Base-by-base conservation (phyloP, 768 basidiomycete species). In the Lanmaoa pseudosensibilis region DNA sequence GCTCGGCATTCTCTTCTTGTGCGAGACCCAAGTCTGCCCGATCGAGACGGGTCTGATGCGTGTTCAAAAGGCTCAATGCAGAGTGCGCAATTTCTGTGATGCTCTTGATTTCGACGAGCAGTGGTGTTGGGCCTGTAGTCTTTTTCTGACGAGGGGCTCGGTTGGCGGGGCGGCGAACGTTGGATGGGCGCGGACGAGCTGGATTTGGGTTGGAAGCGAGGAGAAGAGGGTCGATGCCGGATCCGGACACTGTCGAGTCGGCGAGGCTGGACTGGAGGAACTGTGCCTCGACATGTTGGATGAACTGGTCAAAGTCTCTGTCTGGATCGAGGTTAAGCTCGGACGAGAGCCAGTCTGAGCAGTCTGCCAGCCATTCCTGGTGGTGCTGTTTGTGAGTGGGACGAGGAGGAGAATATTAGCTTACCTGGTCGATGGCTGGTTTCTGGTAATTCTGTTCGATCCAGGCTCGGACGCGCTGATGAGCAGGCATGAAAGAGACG, bases 81-180 rank as follows among this genome's bases (percentile, higher is more conserved):
- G 93, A 93, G 43, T 82, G 75, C 0, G 87, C 91, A 21, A 97
- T 86, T 54, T 98, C 95, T 18, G 84, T 90, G n/a, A 96, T 81
- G 15, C 82, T 78, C 18, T 76, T 72, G 27, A 97, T 80, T 65
- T 97, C 88, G 11, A 94, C 87, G 37, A 92, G 82, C 33, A 90
- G 72, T 1, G 87, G 83, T 21, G 47, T 58, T 7, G 75, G 58
- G 7, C 79, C 78, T 2, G 64, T 63, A 15, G 76, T 57, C 48
- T 43, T 47, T 53, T 44, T 66, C 52, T 54, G 62, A 16, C 49
- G 67, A 15, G 50, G 46, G 1, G 50, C 50, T 34, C 16, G 49
- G 8, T 41, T 60, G 11, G n/a, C 48, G 4, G 50, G 43, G 4
- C 57, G 61, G n/a, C 36, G 55, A 16, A 16, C 40, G 38, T 15